Conservation (phyloP, 108 stramenopile species). For the Fragilariopsis cylindrus region DNA sequence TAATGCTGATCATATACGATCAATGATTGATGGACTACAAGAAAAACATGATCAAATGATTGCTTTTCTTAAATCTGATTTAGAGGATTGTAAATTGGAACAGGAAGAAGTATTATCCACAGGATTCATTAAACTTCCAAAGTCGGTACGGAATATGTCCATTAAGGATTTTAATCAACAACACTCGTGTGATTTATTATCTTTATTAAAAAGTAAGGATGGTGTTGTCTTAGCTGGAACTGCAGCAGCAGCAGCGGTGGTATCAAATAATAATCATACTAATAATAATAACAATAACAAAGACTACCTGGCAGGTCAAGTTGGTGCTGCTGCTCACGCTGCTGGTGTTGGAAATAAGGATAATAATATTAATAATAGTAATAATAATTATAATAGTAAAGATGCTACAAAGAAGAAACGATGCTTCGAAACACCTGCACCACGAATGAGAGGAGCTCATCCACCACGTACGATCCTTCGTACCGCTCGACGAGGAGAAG, state of each 20-base stretch:
- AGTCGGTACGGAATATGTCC: conserved; percentile 55
- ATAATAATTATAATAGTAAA: background rate
- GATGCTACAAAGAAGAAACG: conserved; percentile 29
- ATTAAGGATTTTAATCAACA: conserved; percentile 65
- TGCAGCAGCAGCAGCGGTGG: background rate
- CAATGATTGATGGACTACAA: conserved; percentile 41
- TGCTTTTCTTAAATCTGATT: conserved; percentile 27
- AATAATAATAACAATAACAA: background rate
- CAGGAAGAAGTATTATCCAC: conserved; percentile 36
- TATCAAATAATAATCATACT: background rate
- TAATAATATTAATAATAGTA: background rate
- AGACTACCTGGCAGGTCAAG: background rate
- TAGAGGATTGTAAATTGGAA: conserved; percentile 28
- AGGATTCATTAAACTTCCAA: conserved; percentile 49
- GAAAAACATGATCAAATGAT: conserved; percentile 30
- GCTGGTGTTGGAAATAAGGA: background rate
- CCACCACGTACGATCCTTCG: conserved; percentile 29
- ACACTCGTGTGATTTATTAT: conserved; percentile 58
- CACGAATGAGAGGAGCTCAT: conserved; percentile 20
- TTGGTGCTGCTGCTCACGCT: background rate
- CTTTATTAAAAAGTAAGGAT: conserved; percentile 47
- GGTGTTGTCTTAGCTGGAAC: conserved; percentile 14
- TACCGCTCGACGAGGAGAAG: conserved; percentile 71
- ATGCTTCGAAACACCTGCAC: conserved; percentile 40
- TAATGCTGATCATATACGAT: conserved; percentile 35